Conservation (phyloP, 192 early-diverging fungal genomes). For the Mortierella antarctica region DNA sequence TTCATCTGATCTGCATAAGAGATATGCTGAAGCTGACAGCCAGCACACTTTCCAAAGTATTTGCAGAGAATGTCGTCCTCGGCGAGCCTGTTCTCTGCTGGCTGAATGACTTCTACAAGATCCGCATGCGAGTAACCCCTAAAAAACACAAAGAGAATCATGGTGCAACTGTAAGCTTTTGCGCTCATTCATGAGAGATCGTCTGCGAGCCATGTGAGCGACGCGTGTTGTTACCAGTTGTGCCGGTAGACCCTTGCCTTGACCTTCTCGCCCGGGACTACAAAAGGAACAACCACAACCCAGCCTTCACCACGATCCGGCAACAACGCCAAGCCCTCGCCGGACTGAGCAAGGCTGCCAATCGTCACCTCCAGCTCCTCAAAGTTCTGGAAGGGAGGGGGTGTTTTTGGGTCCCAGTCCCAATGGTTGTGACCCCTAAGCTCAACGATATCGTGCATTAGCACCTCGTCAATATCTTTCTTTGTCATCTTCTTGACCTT, state of each 20-base stretch:
- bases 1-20: conserved; percentile 67
- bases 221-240: conserved; percentile 25
- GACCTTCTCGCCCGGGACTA: conserved; percentile 43
- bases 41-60: conserved; percentile 69
- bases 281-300: conserved; percentile 46
- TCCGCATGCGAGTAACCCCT: conserved; percentile 53
- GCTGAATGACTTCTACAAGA: conserved; percentile 45
- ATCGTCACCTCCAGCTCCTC: conserved; percentile 50
- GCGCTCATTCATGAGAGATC: neutral
- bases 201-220: neutral
- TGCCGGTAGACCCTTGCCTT: conserved; percentile 49
- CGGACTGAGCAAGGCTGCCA: conserved; percentile 46
- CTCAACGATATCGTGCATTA: conserved; percentile 50
- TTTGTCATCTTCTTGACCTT: conserved; percentile 50
- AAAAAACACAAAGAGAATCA: neutral
- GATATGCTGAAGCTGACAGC: conserved; percentile 73
- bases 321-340: conserved; percentile 38
- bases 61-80: conserved; percentile 63
- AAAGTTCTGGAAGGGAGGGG: conserved; percentile 51
- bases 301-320: conserved; percentile 51
- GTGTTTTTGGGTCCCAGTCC: conserved; percentile 45
- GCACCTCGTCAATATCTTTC: conserved; percentile 51
- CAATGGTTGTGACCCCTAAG: conserved; percentile 43
- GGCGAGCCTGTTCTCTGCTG: conserved; percentile 39
- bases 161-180: neutral